Base-by-base conservation (phyloP, 1,284 basidiomycete species). In the Naganishia liquefaciens region DNA sequence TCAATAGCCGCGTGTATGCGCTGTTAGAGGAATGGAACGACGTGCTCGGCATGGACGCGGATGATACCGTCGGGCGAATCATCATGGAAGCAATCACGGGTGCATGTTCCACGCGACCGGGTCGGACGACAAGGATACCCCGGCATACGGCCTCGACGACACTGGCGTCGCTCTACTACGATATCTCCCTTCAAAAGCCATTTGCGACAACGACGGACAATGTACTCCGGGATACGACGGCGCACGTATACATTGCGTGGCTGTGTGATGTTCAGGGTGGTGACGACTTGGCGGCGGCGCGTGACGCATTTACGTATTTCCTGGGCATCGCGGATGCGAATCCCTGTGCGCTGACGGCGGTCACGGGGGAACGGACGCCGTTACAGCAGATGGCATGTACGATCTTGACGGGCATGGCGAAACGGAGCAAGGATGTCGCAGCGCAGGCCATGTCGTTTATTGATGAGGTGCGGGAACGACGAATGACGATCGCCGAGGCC, bases 401-500 rank as follows among this genome's bases (percentile, higher is more conserved):
- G 40, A 13, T 61, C 0, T 19, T 44, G 28, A 51, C 44, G 5
- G 40, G 25, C 37, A 53, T 62, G 49, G 49, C 60, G 51, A 62
- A 62, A 28, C 49, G 40, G 39, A 52, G 40, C 25, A 52, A 52
- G 39, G 60, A 62, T 30, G 60, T 43, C 28, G 39, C 51, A 1
- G 30, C n/a, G n/a, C 40, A 44, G 37, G 49, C 51, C 3, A 53
- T 40, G 19, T n/a, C 51, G 9, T 78, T 91, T 33, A 73, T 90
- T 25, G 79, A 84, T 39, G 86, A 89, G 64, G 80, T 84, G 75
- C 73, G 74, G 10, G 68, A 68, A 5, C 78, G 76, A 17, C 68
- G 73, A 13, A 69, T 82, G 25, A 54, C 69, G 1, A 73, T 81
- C 61, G 76, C 80, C 43, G 71, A 75, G 49, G 72, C 81, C 70